Base-by-base conservation (phyloP, 306 rosid species). In the Begonia masoniana region DNA sequence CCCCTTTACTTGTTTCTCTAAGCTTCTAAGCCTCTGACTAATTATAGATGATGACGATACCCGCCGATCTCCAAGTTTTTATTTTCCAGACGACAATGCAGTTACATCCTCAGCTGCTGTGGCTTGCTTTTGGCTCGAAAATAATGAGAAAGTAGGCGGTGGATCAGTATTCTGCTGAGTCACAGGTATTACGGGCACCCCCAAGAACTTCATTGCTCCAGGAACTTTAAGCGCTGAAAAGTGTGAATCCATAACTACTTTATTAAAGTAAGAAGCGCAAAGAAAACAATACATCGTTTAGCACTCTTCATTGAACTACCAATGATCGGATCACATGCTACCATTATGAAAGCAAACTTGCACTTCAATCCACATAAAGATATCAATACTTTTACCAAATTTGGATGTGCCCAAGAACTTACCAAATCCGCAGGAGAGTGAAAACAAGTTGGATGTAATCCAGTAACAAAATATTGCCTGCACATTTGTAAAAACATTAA, bases 1-100 rank as follows among this genome's bases (percentile, higher is more conserved):
- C 63, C 95, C 85, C 68, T 82, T 84, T 36, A 84, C 82, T 68
- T 82, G 80, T 73, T 70, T 88, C 71, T 82, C 95, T 71, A 84
- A 72, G 67, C 72, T 88, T 80, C 64, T 82, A 62, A 84, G 82
- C 77, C 95, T 82, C 68, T 82, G 93, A 69, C 86, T 84, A 15
- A 82, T 66, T 58, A 72, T 68, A 45, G 88, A 66, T 13, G 94
- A 64, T 1, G 94, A 72, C 0, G 84, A 63, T 16, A 59, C 66
- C 61, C 56, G 79, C 51, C 68, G 71, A 51, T 74, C 71, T 66
- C 58, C 60, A 57, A 54, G 61, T 62, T 61, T 76, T 57, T 77
- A 46, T 51, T 74, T 54, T 59, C 65, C 81, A 59, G 47, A 50
- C 2, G 78, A 62, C 12, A 21, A 36, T 55, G 86, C 14, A 17